Conservation (phyloP, 1,139 yeast species). For the Geotrichum phurueaensis region DNA sequence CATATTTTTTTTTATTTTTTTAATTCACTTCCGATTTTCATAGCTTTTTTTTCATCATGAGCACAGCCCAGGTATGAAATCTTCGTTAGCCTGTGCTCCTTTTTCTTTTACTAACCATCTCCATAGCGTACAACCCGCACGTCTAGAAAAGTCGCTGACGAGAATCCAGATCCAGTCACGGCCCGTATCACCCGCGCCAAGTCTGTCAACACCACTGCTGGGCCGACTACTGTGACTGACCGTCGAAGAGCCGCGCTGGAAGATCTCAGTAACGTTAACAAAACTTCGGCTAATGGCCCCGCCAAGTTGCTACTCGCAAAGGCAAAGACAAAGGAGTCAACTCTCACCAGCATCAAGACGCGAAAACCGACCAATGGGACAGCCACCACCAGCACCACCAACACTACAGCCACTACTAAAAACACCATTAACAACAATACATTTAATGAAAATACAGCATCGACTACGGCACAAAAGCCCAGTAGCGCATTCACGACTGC, state of each 20-base stretch:
- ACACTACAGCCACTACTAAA: neutral
- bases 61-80: slow-evolving; percentile 11
- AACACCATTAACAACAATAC: neutral
- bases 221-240: neutral
- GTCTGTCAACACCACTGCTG: slow-evolving; percentile 9
- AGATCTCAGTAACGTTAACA: slow-evolving; percentile 31
- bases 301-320: neutral
- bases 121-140: slow-evolving; percentile 10
- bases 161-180: slow-evolving; percentile 4
- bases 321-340: neutral
- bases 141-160: slow-evolving; percentile 13
- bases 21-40: neutral
- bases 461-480: neutral
- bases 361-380: neutral
- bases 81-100: neutral
- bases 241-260: slow-evolving; percentile 31
- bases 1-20: neutral
- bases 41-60: slow-evolving; percentile 5
- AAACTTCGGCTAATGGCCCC: slow-evolving; percentile 50
- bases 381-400: neutral
- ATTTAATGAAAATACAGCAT: neutral
- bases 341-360: neutral
- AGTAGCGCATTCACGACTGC: neutral
- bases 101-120: neutral
- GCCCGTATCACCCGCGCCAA: slow-evolving; percentile 13